phyloP scores from a whole-genome alignment of 2,329 filamentous ascomycete species.

The Tolypocladium album region DNA sequence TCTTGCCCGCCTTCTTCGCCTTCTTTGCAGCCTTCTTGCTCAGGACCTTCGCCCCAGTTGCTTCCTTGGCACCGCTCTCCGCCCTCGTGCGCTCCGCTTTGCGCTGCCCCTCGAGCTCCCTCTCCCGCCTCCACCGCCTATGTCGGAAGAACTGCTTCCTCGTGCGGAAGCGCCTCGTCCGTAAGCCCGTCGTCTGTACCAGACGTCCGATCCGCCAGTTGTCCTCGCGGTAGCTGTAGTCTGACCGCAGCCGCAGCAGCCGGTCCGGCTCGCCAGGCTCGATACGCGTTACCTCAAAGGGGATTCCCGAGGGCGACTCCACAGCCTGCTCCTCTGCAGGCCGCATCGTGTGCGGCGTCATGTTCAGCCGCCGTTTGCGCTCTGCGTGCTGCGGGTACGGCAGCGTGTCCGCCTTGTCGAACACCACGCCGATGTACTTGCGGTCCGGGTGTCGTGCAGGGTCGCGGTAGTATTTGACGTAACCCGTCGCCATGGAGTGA shows the following conservation, averaged over 20 bases:
- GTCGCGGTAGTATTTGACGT: conserved; percentile 95
- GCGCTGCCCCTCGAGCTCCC: conserved; percentile 28
- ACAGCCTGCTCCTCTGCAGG: conserved; percentile 23
- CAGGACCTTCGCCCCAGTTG: conserved; percentile 20
- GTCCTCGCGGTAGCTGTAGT: conserved; percentile 51
- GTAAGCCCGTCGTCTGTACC: conserved; percentile 37
- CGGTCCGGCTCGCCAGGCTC: conserved; percentile 31
- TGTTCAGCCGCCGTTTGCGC: conserved; percentile 64
- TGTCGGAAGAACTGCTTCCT: conserved; percentile 38
- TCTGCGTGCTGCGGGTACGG: conserved; percentile 67
- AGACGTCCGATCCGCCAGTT: conserved; percentile 49
- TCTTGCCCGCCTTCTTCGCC: conserved; percentile 25
- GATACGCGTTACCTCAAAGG: conserved; percentile 31
- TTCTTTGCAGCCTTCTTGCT: conserved; percentile 24
- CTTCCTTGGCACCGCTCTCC: conserved; percentile 19
- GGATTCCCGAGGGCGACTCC: conserved; percentile 39
- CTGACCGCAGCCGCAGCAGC: conserved; percentile 36
- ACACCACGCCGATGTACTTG: conserved; percentile 90
- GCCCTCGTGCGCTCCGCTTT: conserved; percentile 23
- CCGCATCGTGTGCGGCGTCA: conserved; percentile 45
- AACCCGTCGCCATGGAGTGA: conserved; percentile 73
- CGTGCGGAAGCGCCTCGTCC: conserved; percentile 38
- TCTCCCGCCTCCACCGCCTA: conserved; percentile 30
- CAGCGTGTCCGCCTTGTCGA: conserved; percentile 69
- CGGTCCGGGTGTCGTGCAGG: conserved; percentile 71